Conservation (phyloP, 495 filamentous ascomycete species). For the Ascodesmis nigricans region DNA sequence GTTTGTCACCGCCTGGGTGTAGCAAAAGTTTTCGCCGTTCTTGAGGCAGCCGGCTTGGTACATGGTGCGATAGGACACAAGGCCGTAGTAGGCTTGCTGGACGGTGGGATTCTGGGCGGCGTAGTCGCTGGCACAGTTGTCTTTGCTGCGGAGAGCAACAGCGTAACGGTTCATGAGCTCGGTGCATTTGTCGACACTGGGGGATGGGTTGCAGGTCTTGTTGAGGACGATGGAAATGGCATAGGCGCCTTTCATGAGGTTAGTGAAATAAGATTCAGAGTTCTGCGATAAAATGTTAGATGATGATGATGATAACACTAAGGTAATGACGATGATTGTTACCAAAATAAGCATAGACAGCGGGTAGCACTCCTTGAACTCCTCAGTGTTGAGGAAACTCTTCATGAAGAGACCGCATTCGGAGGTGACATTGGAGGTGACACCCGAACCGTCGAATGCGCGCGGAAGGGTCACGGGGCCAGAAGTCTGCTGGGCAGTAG, state of each 20-base stretch:
- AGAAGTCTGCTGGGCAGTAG: conserved; percentile 17
- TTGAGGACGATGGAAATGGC: conserved; percentile 44
- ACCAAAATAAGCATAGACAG: conserved; percentile 52
- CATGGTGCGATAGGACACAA: conserved; percentile 50
- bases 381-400: conserved; percentile 36
- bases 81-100: conserved; percentile 44
- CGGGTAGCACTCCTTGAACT: conserved; percentile 47
- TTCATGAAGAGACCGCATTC: conserved; percentile 48
- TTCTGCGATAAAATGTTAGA: conserved; percentile 25
- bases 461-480: conserved; percentile 33
- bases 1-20: conserved; percentile 69
- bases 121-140: conserved; percentile 53
- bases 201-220: conserved; percentile 32
- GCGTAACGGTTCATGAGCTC: conserved; percentile 31
- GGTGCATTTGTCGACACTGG: conserved; percentile 41
- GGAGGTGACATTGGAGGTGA: conserved; percentile 37
- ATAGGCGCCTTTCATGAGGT: conserved; percentile 48
- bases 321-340: conserved; percentile 8
- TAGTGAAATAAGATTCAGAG: conserved; percentile 53
- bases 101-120: conserved; percentile 42
- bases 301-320: not conserved
- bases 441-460: conserved; percentile 50
- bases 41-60: conserved; percentile 65
- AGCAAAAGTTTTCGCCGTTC: conserved; percentile 42
- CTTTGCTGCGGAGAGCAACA: too few relatives aligned